Percentiles rank a stretch among this genome's conserved stretches.
Evolutionary conservation across 2,329 filamentous ascomycete species (phyloP).

Genomic region (Monosporascus sp.): DNA sequence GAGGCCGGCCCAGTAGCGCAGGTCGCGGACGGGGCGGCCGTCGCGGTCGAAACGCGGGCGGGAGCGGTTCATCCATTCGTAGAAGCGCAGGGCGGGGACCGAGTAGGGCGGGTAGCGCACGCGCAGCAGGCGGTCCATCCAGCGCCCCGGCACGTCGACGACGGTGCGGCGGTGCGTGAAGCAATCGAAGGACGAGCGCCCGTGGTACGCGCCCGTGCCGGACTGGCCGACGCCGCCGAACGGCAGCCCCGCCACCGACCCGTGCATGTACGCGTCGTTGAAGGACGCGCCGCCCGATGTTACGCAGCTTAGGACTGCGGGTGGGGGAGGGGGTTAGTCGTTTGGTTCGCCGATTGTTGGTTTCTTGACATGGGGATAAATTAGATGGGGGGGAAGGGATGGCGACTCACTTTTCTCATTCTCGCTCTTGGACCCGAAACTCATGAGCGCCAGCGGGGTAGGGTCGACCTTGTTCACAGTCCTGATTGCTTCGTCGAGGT

Average conservation of each 20-base stretch:
- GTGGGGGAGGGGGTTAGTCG: conserved; percentile 1
- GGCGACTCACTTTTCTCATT: conserved; percentile 60
- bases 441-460: conserved; percentile 78
- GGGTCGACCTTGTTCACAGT: conserved; percentile 75
- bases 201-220: conserved; percentile 72
- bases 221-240: conserved; percentile 83
- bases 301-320: conserved; percentile 51
- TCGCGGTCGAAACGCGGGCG: conserved; percentile 59
- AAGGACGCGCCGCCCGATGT: conserved; percentile 63
- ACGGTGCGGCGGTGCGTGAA: conserved; percentile 43
- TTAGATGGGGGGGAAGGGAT: neutral
- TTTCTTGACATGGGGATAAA: no score
- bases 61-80: conserved; percentile 34
- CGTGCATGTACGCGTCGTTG: conserved; percentile 67
- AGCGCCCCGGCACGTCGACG: conserved; percentile 52
- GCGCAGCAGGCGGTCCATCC: conserved; percentile 62
- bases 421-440: conserved; percentile 78
- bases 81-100: conserved; percentile 36
- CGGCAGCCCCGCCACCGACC: conserved; percentile 61
- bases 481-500: conserved; percentile 78
- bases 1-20: conserved; percentile 49
- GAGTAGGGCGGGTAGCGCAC: conserved; percentile 64
- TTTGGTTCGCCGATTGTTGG: conserved; percentile 3
- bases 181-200: conserved; percentile 64
- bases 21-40: conserved; percentile 44